Evolutionary conservation across 2,329 filamentous ascomycete species (phyloP).

Genomic region (Diplodia corticola): DNA sequence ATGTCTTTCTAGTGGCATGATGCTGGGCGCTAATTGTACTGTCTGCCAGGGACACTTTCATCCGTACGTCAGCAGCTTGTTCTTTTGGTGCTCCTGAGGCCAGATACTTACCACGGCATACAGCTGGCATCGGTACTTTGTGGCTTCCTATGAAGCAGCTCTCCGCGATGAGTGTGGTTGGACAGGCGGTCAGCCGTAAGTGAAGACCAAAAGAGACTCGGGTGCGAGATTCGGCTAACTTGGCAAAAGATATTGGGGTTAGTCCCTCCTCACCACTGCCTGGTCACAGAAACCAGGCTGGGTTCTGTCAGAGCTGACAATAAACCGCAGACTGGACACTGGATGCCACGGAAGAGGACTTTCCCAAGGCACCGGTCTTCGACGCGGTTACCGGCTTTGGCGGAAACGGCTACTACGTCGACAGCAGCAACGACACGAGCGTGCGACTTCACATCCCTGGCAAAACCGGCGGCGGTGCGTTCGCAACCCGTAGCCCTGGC

Average conservation of each 20-base stretch:
- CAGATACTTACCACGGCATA: background rate
- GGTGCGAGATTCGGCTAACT: background rate
- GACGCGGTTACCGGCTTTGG: constrained; percentile 22
- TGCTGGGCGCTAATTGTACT: background rate
- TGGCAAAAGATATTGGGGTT: constrained; percentile 11
- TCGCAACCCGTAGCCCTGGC: background rate
- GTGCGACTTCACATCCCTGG: constrained; percentile 10
- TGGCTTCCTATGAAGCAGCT: constrained; percentile 5
- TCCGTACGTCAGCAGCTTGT: background rate
- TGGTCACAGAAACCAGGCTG: background rate
- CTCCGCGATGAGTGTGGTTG: constrained; percentile 16
- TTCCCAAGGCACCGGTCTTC: constrained; percentile 20
- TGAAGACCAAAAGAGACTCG: background rate
- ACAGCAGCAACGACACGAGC: constrained; percentile 16
- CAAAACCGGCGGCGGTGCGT: constrained; percentile 9
- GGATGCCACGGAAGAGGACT: constrained; percentile 10
- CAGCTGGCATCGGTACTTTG: constrained; percentile 16
- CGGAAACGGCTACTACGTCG: constrained; percentile 22
- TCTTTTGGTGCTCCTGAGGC: too few relatives aligned
- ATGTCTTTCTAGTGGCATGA: background rate
- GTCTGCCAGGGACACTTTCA: constrained; percentile 14
- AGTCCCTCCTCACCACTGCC: background rate
- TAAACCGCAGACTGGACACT: constrained; percentile 19
- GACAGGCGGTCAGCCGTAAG: constrained; percentile 14
- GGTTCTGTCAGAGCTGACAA: background rate